Conservation (phyloP, 305 asterid species). For the Fraxinus sp. region DNA sequence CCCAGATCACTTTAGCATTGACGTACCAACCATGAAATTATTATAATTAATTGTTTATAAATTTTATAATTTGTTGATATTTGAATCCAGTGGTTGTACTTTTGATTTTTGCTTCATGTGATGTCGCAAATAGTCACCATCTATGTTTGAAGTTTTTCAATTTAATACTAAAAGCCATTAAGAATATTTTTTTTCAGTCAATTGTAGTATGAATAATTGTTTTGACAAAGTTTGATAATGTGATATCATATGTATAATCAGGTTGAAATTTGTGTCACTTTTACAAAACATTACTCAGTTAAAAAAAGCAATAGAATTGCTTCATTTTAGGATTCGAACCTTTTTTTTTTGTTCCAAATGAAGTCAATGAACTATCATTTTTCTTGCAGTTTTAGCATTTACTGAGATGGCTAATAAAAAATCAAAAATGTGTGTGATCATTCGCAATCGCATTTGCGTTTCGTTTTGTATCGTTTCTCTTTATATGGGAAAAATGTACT, state of each 20-base stretch:
- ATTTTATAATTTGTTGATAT: conserved; percentile 14
- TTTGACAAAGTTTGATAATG: conserved; percentile 18
- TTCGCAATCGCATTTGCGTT: too few relatives aligned
- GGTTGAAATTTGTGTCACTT: conserved; percentile 15
- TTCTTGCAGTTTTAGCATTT: too few relatives aligned
- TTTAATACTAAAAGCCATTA: conserved; percentile 14
- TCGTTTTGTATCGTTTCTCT: too few relatives aligned
- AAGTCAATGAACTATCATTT: too few relatives aligned
- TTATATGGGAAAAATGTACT: too few relatives aligned
- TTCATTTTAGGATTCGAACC: too few relatives aligned
- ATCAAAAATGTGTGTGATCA: too few relatives aligned
- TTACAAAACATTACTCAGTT: too few relatives aligned
- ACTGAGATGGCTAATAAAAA: too few relatives aligned
- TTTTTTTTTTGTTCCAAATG: too few relatives aligned
- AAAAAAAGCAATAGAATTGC: too few relatives aligned
- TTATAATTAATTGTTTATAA: background rate
- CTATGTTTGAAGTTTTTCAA: background rate
- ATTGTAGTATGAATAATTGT: conserved; percentile 9
- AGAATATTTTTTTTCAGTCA: background rate
- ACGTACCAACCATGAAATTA: conserved; percentile 3
- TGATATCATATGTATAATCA: conserved; percentile 1
- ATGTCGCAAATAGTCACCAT: conserved; percentile 33
- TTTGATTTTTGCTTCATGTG: background rate
- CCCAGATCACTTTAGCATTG: background rate
- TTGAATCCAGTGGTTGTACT: background rate